A percentile compares a stretch with the other conserved stretches of the same genome.
Conservation (phyloP, 306 rosid species). For the Cucumis cinereus region DNA sequence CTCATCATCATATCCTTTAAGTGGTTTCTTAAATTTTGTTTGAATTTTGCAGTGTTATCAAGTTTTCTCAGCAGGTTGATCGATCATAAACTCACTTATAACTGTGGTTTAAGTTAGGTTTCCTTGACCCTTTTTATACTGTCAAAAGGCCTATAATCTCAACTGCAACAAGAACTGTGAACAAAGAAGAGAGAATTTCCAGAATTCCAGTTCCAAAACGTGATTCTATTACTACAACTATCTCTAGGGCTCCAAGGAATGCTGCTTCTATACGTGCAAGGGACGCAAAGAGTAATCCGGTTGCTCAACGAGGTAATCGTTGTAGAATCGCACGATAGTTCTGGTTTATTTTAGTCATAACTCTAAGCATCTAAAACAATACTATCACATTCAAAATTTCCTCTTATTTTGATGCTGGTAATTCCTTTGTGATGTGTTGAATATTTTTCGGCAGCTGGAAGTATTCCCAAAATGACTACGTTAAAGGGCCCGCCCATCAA, state of each 20-base stretch:
- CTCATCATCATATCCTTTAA: constrained; percentile 75
- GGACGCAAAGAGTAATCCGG: constrained; percentile 41
- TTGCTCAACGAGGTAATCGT: constrained; percentile 32
- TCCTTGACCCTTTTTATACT: constrained; percentile 52
- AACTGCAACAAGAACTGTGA: constrained; percentile 23
- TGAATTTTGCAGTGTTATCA: neutral
- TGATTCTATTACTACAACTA: constrained; percentile 16
- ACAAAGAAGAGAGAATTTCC: constrained; percentile 32
- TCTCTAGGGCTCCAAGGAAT: constrained; percentile 27
- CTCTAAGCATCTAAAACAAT: neutral
- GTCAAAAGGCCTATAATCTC: constrained; percentile 35
- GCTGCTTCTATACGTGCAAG: constrained; percentile 19
- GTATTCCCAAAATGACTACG: constrained; percentile 24
- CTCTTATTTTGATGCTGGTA: neutral
- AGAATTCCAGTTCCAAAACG: constrained; percentile 38
- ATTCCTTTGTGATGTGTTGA: neutral
- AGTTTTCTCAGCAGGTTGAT: neutral
- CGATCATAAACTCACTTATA: neutral
- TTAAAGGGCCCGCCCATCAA: constrained; percentile 18
- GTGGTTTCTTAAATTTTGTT: neutral
- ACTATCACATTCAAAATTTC: neutral
- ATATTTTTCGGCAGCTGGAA: constrained; percentile 19
- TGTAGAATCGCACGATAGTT: neutral
- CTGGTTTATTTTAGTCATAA: neutral
- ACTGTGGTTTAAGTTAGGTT: constrained; percentile 6